Conservation (phyloP, 2,329 filamentous ascomycete species). For the Nothophaeocryptopus gaeumannii region DNA sequence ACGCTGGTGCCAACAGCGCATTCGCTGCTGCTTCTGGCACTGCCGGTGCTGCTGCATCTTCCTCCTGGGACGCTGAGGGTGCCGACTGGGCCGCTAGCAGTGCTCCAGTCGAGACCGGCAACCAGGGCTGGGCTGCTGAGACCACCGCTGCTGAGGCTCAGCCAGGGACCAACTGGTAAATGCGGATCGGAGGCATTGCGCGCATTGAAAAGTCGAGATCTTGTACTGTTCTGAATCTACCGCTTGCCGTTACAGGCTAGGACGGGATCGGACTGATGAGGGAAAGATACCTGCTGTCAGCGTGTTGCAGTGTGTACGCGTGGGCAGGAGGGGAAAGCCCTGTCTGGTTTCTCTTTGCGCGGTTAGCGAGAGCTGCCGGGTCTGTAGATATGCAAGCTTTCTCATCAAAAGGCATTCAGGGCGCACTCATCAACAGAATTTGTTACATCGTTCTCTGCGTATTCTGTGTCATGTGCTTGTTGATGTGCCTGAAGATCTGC, state of each 20-base stretch:
- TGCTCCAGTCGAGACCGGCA: conserved; percentile 44
- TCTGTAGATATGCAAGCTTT: conserved; percentile 28
- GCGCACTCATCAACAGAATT: background rate
- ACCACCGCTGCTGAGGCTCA: conserved; percentile 28
- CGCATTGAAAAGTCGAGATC: conserved; percentile 14
- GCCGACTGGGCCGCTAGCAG: conserved; percentile 67
- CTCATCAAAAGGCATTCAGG: conserved; percentile 16
- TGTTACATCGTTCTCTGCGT: background rate
- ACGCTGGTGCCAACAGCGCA: conserved; percentile 53
- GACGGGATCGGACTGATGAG: conserved; percentile 78
- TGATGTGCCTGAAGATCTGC: conserved; percentile 1
- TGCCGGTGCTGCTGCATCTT: conserved; percentile 58
- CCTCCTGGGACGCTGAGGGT: conserved; percentile 61
- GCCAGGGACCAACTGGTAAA: conserved; percentile 48
- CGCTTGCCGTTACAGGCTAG: conserved; percentile 26
- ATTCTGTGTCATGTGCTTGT: background rate
- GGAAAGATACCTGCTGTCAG: conserved; percentile 89
- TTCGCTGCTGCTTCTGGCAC: conserved; percentile 61
- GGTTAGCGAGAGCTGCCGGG: conserved; percentile 31
- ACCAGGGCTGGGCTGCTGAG: conserved; percentile 52
- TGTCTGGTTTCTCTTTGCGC: conserved; percentile 58
- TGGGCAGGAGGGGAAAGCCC: conserved; percentile 84
- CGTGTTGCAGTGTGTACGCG: conserved; percentile 12
- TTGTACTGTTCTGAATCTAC: conserved; percentile 15
- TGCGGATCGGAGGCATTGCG: conserved; percentile 15